Base-by-base conservation (phyloP, 1,139 yeast species). In the Magnusiomyces tetraspermus region DNA sequence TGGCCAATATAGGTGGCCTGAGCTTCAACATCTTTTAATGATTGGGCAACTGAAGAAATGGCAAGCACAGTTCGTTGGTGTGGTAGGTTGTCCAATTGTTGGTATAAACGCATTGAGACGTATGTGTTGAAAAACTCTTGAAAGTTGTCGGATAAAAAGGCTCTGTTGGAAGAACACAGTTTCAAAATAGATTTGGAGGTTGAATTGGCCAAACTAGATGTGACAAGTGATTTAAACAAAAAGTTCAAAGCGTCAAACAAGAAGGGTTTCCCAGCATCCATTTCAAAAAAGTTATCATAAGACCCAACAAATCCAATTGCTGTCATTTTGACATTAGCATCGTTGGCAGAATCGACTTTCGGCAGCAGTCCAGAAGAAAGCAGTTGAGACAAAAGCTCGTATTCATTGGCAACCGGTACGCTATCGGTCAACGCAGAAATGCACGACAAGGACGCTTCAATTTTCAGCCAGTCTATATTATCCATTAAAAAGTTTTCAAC, bases 371-470 rank as follows among this genome's bases (percentile, higher is more conserved):
- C 56, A 1, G 73, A 64, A 33, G 41, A 38, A 19, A 53, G 47
- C 24, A 53, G 28, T 17, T 49, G 52, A 6, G 47, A 21, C 15
- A 51, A 40, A 26, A 49, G 17, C 11, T 41, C 46, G 31, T 40
- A 45, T 30, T 51, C 53, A 17, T 46, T 30, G 1, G 51, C 19
- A n/a, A 28, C 15, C 13, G 44, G 42, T 10, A 69, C 57, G 46
- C 63, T 55, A 73, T 78, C 77, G 1, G 69, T 61, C 4, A 76
- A 60, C 13, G 80, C 77, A 60, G 74, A 79, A 15, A 88, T 63
- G 24, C 88, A 70, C 63, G 74, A 86, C 44, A 88, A 65, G 23
- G 88, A 81, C 0, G 88, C 78, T 65, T 90, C 97, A 3, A 85
- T 69, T 53, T 80, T 80, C 42, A 63, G 66, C 64, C 78, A 65